phyloP scores from a whole-genome alignment of 2,329 filamentous ascomycete species.

The Alternaria gaisen region DNA sequence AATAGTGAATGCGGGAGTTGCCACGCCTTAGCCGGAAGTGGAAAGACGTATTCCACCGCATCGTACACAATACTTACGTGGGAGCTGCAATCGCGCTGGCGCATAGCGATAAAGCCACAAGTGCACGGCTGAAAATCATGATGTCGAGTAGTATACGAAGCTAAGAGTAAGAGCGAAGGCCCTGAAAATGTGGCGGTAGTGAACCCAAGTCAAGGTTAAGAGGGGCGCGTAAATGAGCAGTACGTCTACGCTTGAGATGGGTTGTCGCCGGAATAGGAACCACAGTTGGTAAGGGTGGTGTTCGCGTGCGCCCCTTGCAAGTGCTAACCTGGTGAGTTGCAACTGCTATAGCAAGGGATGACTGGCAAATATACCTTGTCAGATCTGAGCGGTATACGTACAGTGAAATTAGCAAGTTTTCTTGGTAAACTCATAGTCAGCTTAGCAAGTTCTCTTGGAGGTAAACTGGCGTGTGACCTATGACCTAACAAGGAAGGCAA shows the following conservation, averaged over 20 bases:
- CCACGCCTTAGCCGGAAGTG: not conserved
- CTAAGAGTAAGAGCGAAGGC: slow-evolving; percentile 10
- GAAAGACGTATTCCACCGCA: slow-evolving; percentile 9
- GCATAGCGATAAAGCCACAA: slow-evolving; percentile 36
- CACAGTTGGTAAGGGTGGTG: slow-evolving; percentile 7
- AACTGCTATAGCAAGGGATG: slow-evolving; percentile 5
- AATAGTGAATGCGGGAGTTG: not conserved
- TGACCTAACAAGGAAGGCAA: slow-evolving; percentile 5
- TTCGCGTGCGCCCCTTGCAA: slow-evolving; percentile 13
- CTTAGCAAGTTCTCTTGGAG: slow-evolving; percentile 14
- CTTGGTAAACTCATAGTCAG: not conserved
- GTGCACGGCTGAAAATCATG: slow-evolving; percentile 38
- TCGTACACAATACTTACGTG: slow-evolving; percentile 36
- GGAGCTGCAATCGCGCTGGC: slow-evolving; percentile 39
- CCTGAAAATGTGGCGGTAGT: slow-evolving; percentile 18
- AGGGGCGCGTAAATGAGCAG: slow-evolving; percentile 14
- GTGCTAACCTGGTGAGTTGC: slow-evolving; percentile 13
- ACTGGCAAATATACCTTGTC: slow-evolving; percentile 12
- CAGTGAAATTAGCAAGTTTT: slow-evolving; percentile 17
- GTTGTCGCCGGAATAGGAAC: slow-evolving; percentile 1
- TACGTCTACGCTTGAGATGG: slow-evolving; percentile 14
- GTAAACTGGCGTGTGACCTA: slow-evolving; percentile 10
- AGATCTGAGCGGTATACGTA: slow-evolving; percentile 11
- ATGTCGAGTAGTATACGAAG: slow-evolving; percentile 20
- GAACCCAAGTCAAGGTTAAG: slow-evolving; percentile 17